A percentile compares a stretch with the other conserved stretches of the same genome.
These are phyloP conservation scores for Oidiodendron maius DNA, from an alignment of 495 filamentous ascomycete genomes.

Conservation along the genomic window DNA sequence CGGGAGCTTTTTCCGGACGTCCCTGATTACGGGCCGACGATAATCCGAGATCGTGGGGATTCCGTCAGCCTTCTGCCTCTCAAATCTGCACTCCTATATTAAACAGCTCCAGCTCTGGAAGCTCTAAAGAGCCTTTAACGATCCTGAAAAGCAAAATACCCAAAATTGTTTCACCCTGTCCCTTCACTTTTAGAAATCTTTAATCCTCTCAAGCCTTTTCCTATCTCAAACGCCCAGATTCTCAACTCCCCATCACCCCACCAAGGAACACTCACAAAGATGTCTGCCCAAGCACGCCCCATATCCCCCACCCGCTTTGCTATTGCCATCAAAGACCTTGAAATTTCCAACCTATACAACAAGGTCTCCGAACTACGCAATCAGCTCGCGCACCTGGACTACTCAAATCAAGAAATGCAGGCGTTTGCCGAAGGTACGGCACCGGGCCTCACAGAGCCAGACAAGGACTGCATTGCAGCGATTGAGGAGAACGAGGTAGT, in stretches of 20 bases:
- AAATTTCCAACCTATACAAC: slow-evolving; percentile 63
- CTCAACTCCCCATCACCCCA: too few relatives aligned
- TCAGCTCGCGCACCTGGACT: slow-evolving; percentile 71
- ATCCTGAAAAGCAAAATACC: too few relatives aligned
- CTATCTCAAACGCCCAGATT: not conserved
- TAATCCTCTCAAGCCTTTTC: not conserved
- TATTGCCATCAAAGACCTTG: slow-evolving; percentile 65
- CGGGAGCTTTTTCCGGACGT: too few relatives aligned
- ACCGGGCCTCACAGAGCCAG: slow-evolving; percentile 37
- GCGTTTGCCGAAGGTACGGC: slow-evolving; percentile 46
- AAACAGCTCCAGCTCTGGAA: too few relatives aligned
- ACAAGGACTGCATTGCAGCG: slow-evolving; percentile 62
- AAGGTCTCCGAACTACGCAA: slow-evolving; percentile 82
- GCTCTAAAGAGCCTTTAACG: too few relatives aligned
- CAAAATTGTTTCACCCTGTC: too few relatives aligned
- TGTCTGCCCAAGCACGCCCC: slow-evolving; percentile 29
- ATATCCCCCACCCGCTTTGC: slow-evolving; percentile 62
- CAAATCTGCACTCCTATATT: too few relatives aligned
- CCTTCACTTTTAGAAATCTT: not conserved
- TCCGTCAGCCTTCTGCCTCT: not conserved
- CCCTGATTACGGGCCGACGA: not conserved
- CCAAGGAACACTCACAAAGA: not conserved
- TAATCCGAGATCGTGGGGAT: not conserved
- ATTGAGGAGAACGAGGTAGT: slow-evolving; percentile 73
- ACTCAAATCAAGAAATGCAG: slow-evolving; percentile 68